Evolutionary conservation across 306 rosid genomes (phyloP).

Genomic region (Vachellia collinsii): DNA sequence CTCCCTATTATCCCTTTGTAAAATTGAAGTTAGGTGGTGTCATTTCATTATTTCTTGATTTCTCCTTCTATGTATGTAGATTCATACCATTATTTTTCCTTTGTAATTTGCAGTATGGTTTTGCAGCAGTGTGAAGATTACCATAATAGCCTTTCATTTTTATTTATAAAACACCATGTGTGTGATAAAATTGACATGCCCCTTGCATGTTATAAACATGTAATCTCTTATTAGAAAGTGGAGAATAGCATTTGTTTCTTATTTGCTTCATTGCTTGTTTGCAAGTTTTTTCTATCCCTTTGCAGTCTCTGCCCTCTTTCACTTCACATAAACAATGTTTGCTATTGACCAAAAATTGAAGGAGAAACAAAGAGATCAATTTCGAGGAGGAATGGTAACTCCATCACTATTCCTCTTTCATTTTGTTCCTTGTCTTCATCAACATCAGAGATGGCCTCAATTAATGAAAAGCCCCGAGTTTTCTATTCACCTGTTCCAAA

Average conservation of each 20-base stretch:
- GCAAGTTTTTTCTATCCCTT: not conserved
- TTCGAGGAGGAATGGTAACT: no score
- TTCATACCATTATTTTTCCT: constrained; percentile 53
- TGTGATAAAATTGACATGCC: constrained; percentile 32
- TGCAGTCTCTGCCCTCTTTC: no score
- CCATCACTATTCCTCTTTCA: no score
- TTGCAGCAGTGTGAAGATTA: constrained; percentile 49
- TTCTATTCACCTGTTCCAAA: no score
- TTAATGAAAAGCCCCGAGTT: no score
- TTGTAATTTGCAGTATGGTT: constrained; percentile 46
- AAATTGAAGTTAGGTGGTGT: constrained; percentile 57
- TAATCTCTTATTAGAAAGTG: constrained; percentile 20
- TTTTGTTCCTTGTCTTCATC: no score
- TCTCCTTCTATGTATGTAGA: constrained; percentile 59
- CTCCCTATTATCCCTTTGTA: constrained; percentile 37
- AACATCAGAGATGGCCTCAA: no score
- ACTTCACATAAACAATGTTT: no score
- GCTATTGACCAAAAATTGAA: no score
- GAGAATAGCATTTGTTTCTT: constrained; percentile 31
- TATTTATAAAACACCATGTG: constrained; percentile 15
- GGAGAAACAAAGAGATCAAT: no score
- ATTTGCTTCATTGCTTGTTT: not conserved
- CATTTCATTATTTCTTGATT: constrained; percentile 43
- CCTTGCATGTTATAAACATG: constrained; percentile 36
- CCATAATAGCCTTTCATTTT: constrained; percentile 37